Evolutionary conservation across 2,329 filamentous ascomycete species (phyloP).

Genomic region (Niveomyces coronatus): DNA sequence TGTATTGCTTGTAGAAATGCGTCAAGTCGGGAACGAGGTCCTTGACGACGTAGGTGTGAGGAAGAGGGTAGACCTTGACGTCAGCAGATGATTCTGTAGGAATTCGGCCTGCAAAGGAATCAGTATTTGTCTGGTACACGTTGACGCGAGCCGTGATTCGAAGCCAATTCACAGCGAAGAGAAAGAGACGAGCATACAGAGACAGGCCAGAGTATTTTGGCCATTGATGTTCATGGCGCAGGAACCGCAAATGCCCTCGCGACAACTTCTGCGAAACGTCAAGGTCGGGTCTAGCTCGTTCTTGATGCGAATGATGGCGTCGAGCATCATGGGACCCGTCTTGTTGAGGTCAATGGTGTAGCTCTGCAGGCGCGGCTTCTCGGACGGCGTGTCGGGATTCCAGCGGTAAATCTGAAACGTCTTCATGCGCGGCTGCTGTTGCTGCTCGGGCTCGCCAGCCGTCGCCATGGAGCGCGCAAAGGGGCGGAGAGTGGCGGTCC

Average conservation of each 20-base stretch:
- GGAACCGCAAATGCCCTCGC: constrained; percentile 96
- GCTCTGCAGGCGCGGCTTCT: constrained; percentile 91
- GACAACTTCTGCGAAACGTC: constrained; percentile 90
- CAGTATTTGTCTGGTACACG: not conserved
- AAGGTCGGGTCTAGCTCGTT: constrained; percentile 96
- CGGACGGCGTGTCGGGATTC: constrained; percentile 85
- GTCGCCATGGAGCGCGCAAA: constrained; percentile 45
- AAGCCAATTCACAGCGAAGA: too few species aligned
- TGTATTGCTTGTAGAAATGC: constrained; percentile 99
- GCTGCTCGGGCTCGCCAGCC: constrained; percentile 47
- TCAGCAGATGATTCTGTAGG: constrained; percentile 72
- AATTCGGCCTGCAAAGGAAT: constrained; percentile 98
- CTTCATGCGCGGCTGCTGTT: constrained; percentile 67
- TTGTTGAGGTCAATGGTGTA: constrained; percentile 97
- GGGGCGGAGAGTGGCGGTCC: constrained; percentile 29
- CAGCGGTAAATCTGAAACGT: constrained; percentile 98
- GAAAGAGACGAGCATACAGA: constrained; percentile 57
- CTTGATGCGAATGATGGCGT: constrained; percentile 96
- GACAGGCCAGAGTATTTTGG: constrained; percentile 91
- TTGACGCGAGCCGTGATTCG: not conserved
- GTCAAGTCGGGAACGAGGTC: constrained; percentile 96
- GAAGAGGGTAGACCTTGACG: constrained; percentile 92
- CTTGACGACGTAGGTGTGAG: constrained; percentile 98
- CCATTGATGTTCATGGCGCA: constrained; percentile 99
- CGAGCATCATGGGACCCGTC: constrained; percentile 97